These are phyloP conservation scores for Geotrichum fermentans DNA, from an alignment of 1,139 yeast genomes.

Conservation along the genomic window DNA sequence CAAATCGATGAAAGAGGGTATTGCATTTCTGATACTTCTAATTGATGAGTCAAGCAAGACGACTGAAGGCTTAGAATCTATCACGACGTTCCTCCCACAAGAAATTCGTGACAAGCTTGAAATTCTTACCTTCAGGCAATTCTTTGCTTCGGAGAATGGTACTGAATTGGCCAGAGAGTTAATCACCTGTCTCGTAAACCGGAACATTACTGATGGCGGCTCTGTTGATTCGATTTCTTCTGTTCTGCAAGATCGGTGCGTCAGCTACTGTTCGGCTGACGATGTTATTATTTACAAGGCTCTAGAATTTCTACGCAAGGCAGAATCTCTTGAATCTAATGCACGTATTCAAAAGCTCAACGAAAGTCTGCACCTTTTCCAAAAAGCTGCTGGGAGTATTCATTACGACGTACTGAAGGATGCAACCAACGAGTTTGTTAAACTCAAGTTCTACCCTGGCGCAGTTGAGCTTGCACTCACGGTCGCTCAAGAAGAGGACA, in stretches of 20 bases:
- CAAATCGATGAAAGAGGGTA: constrained; percentile 78
- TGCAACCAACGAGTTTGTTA: constrained; percentile 71
- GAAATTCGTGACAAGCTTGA: constrained; percentile 66
- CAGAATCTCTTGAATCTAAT: constrained; percentile 58
- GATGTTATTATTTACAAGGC: constrained; percentile 95
- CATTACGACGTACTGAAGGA: constrained; percentile 77
- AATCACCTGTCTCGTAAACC: constrained; percentile 80
- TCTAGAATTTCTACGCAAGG: constrained; percentile 81
- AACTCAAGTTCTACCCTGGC: constrained; percentile 73
- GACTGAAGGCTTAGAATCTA: constrained; percentile 49
- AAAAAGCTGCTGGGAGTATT: constrained; percentile 73
- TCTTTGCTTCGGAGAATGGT: constrained; percentile 61
- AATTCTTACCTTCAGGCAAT: constrained; percentile 63
- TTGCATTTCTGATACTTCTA: constrained; percentile 78
- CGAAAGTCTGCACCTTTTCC: constrained; percentile 71
- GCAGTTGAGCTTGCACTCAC: constrained; percentile 80
- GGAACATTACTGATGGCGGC: constrained; percentile 85
- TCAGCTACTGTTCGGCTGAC: constrained; percentile 88
- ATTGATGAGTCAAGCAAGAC: constrained; percentile 60
- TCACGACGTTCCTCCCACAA: constrained; percentile 62
- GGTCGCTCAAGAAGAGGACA: constrained; percentile 66
- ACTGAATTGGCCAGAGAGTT: constrained; percentile 78
- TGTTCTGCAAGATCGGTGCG: constrained; percentile 87
- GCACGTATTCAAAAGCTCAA: constrained; percentile 63
- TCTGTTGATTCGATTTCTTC: constrained; percentile 87